Evolutionary conservation across 2,329 filamentous ascomycete species (phyloP).

Genomic region (Helminthosporium solani): DNA sequence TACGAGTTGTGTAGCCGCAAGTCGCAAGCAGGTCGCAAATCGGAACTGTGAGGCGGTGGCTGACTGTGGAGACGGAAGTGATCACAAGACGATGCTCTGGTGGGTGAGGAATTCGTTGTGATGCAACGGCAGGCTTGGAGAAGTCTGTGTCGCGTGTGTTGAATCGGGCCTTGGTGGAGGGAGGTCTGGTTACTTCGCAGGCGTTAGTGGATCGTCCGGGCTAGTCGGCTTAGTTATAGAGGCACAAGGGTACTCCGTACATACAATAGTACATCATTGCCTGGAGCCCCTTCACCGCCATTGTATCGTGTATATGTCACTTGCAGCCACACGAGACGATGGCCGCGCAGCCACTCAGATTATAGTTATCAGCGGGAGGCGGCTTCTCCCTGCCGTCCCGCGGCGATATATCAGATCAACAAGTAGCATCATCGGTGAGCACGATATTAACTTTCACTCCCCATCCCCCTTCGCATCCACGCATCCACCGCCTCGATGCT

Average conservation of each 20-base stretch:
- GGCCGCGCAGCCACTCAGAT: constrained; percentile 9
- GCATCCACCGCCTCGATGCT: too few species aligned
- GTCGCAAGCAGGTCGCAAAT: neutral
- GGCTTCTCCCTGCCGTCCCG: constrained; percentile 8
- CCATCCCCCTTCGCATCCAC: too few species aligned
- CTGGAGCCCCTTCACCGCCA: too few species aligned
- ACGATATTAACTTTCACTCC: neutral
- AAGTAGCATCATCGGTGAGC: neutral
- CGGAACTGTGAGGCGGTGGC: neutral
- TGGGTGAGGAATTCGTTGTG: too few species aligned
- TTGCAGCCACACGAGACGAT: constrained; percentile 3
- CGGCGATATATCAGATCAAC: neutral
- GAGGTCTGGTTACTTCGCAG: too few species aligned
- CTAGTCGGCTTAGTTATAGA: too few species aligned
- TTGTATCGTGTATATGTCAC: neutral
- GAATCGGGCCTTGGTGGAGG: too few species aligned
- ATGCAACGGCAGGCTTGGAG: too few species aligned
- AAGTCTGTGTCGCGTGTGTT: too few species aligned
- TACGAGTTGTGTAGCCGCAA: neutral
- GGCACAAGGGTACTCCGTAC: too few species aligned
- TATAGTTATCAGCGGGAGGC: constrained; percentile 3
- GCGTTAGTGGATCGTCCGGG: too few species aligned
- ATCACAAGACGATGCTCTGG: neutral
- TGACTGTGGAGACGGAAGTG: neutral
- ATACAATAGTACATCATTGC: too few species aligned